These are phyloP conservation scores for Verticillium isaacii DNA, from an alignment of 2,329 filamentous ascomycete species.

Conservation along the genomic window DNA sequence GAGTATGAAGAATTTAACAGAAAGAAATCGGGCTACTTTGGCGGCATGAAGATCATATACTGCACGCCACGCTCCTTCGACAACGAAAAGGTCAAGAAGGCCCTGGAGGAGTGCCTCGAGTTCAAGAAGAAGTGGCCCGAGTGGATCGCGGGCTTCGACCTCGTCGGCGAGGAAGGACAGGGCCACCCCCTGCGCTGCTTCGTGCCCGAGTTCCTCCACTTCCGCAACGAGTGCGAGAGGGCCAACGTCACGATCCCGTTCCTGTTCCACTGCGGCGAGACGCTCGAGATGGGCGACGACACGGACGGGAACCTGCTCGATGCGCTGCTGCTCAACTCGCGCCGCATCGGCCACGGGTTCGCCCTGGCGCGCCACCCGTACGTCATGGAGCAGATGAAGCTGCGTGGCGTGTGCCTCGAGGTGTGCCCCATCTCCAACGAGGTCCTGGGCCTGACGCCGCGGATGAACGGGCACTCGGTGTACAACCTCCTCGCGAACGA, in stretches of 20 bases:
- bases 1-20: conserved; percentile 45
- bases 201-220: conserved; percentile 49
- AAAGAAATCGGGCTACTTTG: conserved; percentile 40
- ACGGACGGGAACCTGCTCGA: conserved; percentile 66
- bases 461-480: conserved; percentile 60
- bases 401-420: conserved; percentile 64
- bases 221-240: conserved; percentile 44
- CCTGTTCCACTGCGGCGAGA: conserved; percentile 74
- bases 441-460: conserved; percentile 63
- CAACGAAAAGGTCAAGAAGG: conserved; percentile 37
- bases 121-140: conserved; percentile 53
- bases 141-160: conserved; percentile 65
- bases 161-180: conserved; percentile 63
- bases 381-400: conserved; percentile 62
- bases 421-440: conserved; percentile 76
- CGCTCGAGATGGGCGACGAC: conserved; percentile 59
- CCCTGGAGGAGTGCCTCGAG: conserved; percentile 56
- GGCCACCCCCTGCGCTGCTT: conserved; percentile 56
- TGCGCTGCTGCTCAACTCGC: conserved; percentile 59
- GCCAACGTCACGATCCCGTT: conserved; percentile 59
- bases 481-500: conserved; percentile 67
- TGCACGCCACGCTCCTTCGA: conserved; percentile 62
- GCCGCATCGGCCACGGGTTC: conserved; percentile 71
- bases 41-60: conserved; percentile 67
- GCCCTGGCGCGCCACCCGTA: conserved; percentile 62